phyloP scores from a whole-genome alignment of 2,329 filamentous ascomycete species.

The Fusarium begoniae region DNA sequence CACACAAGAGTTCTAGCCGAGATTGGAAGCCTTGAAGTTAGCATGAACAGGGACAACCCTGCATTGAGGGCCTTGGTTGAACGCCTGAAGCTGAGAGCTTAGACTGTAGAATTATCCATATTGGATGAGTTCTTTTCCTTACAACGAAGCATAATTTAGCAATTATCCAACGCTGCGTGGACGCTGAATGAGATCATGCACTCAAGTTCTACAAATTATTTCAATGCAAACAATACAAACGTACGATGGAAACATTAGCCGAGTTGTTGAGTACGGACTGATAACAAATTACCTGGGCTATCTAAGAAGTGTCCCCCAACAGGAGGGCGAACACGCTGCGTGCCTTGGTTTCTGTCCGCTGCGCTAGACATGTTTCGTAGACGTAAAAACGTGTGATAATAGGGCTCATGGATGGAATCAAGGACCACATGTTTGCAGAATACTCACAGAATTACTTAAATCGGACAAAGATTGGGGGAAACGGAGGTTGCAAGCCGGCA shows the following conservation, averaged over 20 bases:
- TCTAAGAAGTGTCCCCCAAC: too few species aligned
- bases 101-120: too few species aligned
- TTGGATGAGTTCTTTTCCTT: too few species aligned
- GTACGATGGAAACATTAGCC: neutral
- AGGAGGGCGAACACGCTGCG: too few species aligned
- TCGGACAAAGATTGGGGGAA: rapidly evolving
- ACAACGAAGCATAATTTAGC: too few species aligned
- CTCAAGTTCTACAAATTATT: too few species aligned
- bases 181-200: neutral
- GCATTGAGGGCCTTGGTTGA: neutral
- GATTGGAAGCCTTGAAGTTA: neutral
- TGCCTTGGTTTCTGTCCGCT: neutral
- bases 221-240: too few species aligned
- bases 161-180: rapidly evolving
- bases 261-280: neutral
- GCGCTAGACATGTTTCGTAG: neutral
- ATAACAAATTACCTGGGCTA: too few species aligned
- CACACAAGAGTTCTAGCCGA: neutral
- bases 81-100: neutral
- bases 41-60: neutral
- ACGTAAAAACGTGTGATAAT: neutral
- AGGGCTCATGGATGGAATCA: too few species aligned
- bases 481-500: rapidly evolving
- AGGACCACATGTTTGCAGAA: neutral
- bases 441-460: neutral